phyloP scores from a whole-genome alignment of 768 basidiomycete genomes.

The Paxillus rubicundulus region DNA sequence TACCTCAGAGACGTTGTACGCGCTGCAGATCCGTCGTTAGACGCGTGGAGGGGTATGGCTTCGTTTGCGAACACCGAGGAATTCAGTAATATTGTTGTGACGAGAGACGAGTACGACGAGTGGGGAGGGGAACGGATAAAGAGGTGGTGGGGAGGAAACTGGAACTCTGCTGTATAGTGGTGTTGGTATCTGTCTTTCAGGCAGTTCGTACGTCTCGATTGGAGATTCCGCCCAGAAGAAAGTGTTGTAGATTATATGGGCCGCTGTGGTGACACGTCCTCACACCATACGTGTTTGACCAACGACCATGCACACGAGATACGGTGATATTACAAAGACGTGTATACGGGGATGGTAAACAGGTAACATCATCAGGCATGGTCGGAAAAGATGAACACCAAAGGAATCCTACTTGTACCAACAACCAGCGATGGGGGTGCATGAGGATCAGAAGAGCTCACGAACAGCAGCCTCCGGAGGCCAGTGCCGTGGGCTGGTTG shows the following conservation, averaged over 20 bases:
- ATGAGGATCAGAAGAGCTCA: conserved; percentile 20
- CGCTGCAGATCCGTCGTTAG: conserved; percentile 64
- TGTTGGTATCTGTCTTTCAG: background rate
- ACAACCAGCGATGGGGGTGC: conserved; percentile 2
- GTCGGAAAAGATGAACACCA: conserved; percentile 3
- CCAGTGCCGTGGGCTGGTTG: conserved; percentile 52
- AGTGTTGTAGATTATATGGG: background rate
- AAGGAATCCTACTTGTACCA: conserved; percentile 1
- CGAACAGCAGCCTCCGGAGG: conserved; percentile 54
- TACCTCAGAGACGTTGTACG: conserved; percentile 54
- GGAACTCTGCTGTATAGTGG: conserved; percentile 44
- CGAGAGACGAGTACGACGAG: conserved; percentile 84
- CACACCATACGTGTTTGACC: background rate
- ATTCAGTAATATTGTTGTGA: conserved; percentile 58
- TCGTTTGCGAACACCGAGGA: conserved; percentile 58
- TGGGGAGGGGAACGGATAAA: conserved; percentile 84
- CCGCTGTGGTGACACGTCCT: background rate
- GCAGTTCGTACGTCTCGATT: no score
- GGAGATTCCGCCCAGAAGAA: no score
- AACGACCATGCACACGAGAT: background rate
- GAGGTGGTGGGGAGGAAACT: conserved; percentile 92
- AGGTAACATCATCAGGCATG: conserved; percentile 5
- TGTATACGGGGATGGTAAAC: conserved; percentile 11
- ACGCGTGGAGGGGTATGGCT: conserved; percentile 95
- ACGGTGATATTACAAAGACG: conserved; percentile 16